Evolutionary conservation across 2,329 filamentous ascomycete genomes (phyloP).

Genomic region (Aureobasidium sp.): DNA sequence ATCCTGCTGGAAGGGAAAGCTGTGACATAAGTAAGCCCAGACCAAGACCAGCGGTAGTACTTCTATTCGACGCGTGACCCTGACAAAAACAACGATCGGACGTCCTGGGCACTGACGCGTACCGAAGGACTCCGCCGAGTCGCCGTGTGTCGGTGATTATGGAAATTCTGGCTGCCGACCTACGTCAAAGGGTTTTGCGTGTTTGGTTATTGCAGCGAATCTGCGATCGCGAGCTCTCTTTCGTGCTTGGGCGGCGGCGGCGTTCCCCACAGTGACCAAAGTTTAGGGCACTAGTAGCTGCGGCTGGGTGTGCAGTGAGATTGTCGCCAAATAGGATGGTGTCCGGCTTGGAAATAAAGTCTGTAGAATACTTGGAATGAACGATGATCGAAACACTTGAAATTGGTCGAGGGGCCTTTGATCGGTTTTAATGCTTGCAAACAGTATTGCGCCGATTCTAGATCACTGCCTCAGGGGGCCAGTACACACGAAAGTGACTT

Average conservation of each 20-base stretch:
- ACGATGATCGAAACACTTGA: neutral
- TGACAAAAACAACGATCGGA: constrained; percentile 8
- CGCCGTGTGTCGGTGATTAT: constrained; percentile 7
- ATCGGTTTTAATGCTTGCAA: neutral
- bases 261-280: constrained; percentile 9
- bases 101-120: constrained; percentile 14
- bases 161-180: constrained; percentile 2
- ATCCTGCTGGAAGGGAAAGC: constrained; percentile 7
- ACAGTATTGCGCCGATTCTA: neutral
- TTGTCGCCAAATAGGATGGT: neutral
- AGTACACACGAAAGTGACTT: constrained; percentile 11
- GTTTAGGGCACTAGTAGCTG: constrained; percentile 1
- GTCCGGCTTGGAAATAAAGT: constrained; percentile 8
- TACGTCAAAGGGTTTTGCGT: constrained; percentile 8
- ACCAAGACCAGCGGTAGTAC: constrained; percentile 8
- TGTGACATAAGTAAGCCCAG: constrained; percentile 16
- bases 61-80: constrained; percentile 5
- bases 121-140: constrained; percentile 13
- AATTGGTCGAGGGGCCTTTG: neutral
- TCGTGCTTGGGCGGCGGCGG: constrained; percentile 4
- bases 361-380: neutral
- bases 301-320: neutral
- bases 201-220: constrained; percentile 6
- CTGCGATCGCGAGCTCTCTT: constrained; percentile 8
- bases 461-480: constrained; percentile 4